These are phyloP conservation scores for Leptosphaerulina australis DNA, from an alignment of 2,329 filamentous ascomycete species.

Conservation along the genomic window DNA sequence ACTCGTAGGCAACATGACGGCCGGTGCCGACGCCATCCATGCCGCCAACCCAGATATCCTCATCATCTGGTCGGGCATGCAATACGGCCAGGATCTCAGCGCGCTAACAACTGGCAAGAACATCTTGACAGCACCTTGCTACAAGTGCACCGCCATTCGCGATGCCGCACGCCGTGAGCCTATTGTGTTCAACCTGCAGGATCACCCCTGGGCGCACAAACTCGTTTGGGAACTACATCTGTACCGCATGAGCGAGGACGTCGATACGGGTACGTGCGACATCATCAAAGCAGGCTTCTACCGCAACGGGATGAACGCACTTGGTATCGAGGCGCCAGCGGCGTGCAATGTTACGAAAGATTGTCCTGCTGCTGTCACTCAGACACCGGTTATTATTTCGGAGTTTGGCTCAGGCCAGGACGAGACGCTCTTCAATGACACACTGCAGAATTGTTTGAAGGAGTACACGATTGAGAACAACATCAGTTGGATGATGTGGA, in stretches of 20 bases:
- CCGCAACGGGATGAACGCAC: conserved; percentile 58
- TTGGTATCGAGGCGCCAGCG: conserved; percentile 44
- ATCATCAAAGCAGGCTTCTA: conserved; percentile 58
- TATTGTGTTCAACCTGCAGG: conserved; percentile 54
- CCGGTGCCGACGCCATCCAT: conserved; percentile 59
- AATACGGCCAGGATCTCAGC: conserved; percentile 61
- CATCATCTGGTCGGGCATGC: conserved; percentile 61
- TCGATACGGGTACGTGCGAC: conserved; percentile 55
- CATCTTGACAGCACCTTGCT: conserved; percentile 47
- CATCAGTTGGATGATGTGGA: conserved; percentile 60
- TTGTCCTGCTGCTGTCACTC: conserved; percentile 42
- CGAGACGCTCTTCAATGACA: conserved; percentile 51
- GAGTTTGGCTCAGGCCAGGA: conserved; percentile 50
- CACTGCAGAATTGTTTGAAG: conserved; percentile 55
- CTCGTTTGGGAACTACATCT: conserved; percentile 67
- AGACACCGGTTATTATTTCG: conserved; percentile 47
- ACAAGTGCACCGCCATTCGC: conserved; percentile 50
- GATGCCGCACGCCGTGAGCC: conserved; percentile 54
- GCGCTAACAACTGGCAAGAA: conserved; percentile 47
- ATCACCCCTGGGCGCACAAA: conserved; percentile 59
- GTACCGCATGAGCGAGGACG: conserved; percentile 53
- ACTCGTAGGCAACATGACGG: conserved; percentile 51
- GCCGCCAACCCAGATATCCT: conserved; percentile 59
- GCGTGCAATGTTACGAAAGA: conserved; percentile 46
- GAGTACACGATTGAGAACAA: conserved; percentile 54